phyloP scores from a whole-genome alignment of 208 protist genomes.

The Pavlovales sp. region DNA sequence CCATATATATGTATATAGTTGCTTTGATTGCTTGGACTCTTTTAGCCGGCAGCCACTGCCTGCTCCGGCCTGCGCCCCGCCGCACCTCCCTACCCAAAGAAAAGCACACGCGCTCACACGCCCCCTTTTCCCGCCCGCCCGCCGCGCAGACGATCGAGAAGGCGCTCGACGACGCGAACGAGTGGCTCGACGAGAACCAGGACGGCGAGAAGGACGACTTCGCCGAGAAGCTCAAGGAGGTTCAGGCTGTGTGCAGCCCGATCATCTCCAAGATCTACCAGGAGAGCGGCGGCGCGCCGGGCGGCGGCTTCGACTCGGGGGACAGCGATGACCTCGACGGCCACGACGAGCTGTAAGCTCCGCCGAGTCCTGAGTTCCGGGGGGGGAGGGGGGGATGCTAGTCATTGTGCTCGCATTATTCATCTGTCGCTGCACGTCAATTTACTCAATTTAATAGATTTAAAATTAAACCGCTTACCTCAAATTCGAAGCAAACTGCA shows the following conservation, averaged over 20 bases:
- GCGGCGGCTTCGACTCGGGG: slow-evolving; percentile 20
- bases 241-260: slow-evolving; percentile 69
- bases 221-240: slow-evolving; percentile 70
- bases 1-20: no score
- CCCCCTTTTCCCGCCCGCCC: slow-evolving; percentile 53
- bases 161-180: slow-evolving; percentile 69
- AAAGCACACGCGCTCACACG: not conserved
- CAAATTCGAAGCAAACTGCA: no score
- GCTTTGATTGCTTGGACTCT: no score
- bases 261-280: slow-evolving; percentile 75
- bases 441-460: no score
- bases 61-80: no score
- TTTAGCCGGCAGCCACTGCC: no score
- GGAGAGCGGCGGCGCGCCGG: slow-evolving; percentile 44
- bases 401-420: no score
- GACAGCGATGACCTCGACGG: not conserved
- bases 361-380: no score
- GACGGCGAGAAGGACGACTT: slow-evolving; percentile 68
- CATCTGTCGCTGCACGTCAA: no score
- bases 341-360: not conserved
- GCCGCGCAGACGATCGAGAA: slow-evolving; percentile 71
- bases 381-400: no score
- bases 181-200: slow-evolving; percentile 72
- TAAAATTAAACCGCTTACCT: no score
- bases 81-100: no score